These are phyloP conservation scores for Macrocybe gigantea DNA, from an alignment of 768 basidiomycete species.

Conservation along the genomic window DNA sequence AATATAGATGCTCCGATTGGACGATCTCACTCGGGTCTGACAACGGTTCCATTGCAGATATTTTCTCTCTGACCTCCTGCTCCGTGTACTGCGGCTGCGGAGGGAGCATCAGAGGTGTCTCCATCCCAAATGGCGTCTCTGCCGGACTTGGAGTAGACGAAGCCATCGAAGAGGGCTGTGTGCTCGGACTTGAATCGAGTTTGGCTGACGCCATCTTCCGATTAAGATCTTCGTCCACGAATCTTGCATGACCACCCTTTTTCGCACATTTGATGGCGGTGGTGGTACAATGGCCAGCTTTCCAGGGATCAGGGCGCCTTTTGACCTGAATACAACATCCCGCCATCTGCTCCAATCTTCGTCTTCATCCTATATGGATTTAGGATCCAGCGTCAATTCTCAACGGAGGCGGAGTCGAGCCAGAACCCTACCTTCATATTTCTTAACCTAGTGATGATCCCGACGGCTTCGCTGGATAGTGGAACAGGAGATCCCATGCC, in stretches of 20 bases:
- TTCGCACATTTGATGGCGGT: slow-evolving; percentile 55
- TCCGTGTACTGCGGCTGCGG: slow-evolving; percentile 31
- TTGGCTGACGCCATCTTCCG: slow-evolving; percentile 6
- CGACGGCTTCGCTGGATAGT: slow-evolving; percentile 70
- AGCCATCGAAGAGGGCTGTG: slow-evolving; percentile 2
- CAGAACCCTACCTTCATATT: slow-evolving; percentile 65
- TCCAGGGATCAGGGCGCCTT: slow-evolving; percentile 47
- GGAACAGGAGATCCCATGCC: slow-evolving; percentile 85
- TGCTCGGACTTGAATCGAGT: not conserved
- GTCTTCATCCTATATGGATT: slow-evolving; percentile 57
- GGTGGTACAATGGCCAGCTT: slow-evolving; percentile 41
- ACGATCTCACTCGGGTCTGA: slow-evolving; percentile 30
- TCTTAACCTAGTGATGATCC: slow-evolving; percentile 70
- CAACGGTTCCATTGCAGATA: slow-evolving; percentile 31
- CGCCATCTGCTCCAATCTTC: slow-evolving; percentile 90
- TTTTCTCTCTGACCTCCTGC: slow-evolving; percentile 44
- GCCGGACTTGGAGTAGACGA: slow-evolving; percentile 8
- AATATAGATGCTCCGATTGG: slow-evolving; percentile 54
- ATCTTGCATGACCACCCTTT: slow-evolving; percentile 49
- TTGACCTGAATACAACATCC: slow-evolving; percentile 77
- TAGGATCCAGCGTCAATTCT: not conserved
- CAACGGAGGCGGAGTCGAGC: not conserved
- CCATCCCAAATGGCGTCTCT: slow-evolving; percentile 11
- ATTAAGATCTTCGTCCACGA: slow-evolving; percentile 20
- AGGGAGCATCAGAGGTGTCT: not conserved